Evolutionary conservation across 139 green algal genomes (phyloP), one percentile per base, ranked within the genome.

Genomic region (Chlorella sorokiniana): DNA sequence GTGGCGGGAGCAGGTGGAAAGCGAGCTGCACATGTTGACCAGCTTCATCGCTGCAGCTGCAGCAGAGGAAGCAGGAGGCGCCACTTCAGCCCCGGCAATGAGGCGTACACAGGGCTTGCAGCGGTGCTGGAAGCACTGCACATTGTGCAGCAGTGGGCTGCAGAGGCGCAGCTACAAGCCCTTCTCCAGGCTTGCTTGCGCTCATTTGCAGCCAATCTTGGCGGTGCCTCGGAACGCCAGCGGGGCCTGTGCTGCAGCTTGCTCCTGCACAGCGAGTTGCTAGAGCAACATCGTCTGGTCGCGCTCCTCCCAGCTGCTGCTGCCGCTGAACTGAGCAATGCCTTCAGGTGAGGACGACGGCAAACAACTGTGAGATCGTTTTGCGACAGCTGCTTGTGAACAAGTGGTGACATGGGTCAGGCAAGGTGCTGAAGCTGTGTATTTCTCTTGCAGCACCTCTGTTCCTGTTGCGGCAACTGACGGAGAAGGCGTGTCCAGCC

Each of bases 121-220:
- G n/a, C n/a, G n/a, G n/a, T n/a, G n/a, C n/a, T n/a, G n/a, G n/a
- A n/a, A n/a, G n/a, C n/a, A n/a, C n/a, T n/a, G n/a, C n/a, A n/a
- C n/a, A n/a, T n/a, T n/a, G n/a, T 81, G 40, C 56, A 70, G 9
- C 40, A 41, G 16, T 81, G 75, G 75, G 56, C 75, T 0, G 59
- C 38, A 31, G 48, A 29, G 20, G 25, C 20, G 29, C n/a, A 9
- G 38, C 59, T 81, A n/a, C 75, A 72, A 41, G 14, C 42, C 40
- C 75, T 81, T 16, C 75, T 72, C 29, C 56, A 71, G 40, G 73
- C 52, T 52, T 69, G 73, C 73, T 48, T 79, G 38, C 37, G 54
- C 16, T 33, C 31, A 22, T 37, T 48, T 23, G 73, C 54, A 23
- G 25, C 35, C 7, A 38, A 1, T 4, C 35, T 11, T 3, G 33